A percentile compares a stretch with the other conserved stretches of the same genome.
phyloP scores from a whole-genome alignment of 257 asterid genomes.

The Hygrophila difformis region DNA sequence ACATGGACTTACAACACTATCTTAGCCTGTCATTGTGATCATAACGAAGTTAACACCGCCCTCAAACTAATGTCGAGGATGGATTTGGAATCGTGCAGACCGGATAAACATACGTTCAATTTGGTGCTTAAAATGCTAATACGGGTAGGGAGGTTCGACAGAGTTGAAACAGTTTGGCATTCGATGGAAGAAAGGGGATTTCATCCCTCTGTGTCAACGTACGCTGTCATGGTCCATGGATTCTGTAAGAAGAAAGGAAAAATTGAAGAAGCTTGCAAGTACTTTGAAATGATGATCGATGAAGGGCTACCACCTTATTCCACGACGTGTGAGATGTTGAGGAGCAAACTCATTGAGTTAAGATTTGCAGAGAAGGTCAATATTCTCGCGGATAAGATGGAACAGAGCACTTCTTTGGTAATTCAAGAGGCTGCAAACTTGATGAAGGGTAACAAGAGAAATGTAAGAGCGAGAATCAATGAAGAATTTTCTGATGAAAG shows the following conservation, averaged over 20 bases:
- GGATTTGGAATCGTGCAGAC: conserved; percentile 38
- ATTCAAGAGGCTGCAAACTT: conserved; percentile 43
- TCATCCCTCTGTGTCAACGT: conserved; percentile 68
- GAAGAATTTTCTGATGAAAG: conserved; percentile 49
- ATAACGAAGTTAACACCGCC: conserved; percentile 61
- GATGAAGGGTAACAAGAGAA: conserved; percentile 50
- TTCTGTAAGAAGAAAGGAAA: conserved; percentile 68
- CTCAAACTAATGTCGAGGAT: conserved; percentile 51
- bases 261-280: conserved; percentile 63
- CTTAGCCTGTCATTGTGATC: conserved; percentile 63
- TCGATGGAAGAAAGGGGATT: conserved; percentile 65
- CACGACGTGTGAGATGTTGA: conserved; percentile 51
- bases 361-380: conserved; percentile 61
- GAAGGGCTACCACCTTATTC: conserved; percentile 81
- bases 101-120: conserved; percentile 59
- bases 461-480: conserved; percentile 17
- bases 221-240: conserved; percentile 83
- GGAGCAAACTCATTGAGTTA: conserved; percentile 54
- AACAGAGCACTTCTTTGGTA: conserved; percentile 46
- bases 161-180: conserved; percentile 58
- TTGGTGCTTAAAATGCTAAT: conserved; percentile 86
- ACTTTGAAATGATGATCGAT: conserved; percentile 79
- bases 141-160: conserved; percentile 71
- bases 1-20: conserved; percentile 73
- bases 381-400: conserved; percentile 85